These are phyloP conservation scores for Mortierella sp. DNA, from an alignment of 371 early-diverging fungal species.

Conservation along the genomic window DNA sequence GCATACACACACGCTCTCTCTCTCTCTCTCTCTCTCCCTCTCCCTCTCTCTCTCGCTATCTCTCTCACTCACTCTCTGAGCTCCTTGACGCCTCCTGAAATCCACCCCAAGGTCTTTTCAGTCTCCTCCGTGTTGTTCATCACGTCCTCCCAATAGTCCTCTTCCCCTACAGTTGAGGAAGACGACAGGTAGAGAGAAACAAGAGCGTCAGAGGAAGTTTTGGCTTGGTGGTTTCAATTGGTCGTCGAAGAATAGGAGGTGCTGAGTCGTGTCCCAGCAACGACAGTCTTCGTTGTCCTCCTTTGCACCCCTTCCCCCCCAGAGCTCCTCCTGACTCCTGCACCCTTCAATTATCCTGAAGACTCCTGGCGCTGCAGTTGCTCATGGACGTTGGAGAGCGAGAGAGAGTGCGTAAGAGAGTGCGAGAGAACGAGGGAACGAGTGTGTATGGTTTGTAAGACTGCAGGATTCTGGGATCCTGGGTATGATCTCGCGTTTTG, in stretches of 20 bases:
- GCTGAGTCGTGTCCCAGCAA: too few relatives aligned
- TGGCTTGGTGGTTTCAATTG: too few relatives aligned
- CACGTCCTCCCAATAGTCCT: neutral
- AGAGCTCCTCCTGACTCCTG: constrained; percentile 5
- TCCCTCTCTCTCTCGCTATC: too few relatives aligned
- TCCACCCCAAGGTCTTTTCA: neutral
- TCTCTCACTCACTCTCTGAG: neutral
- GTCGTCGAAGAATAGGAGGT: too few relatives aligned
- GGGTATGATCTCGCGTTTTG: too few relatives aligned
- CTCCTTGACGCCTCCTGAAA: constrained; percentile 16
- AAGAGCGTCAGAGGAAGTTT: neutral
- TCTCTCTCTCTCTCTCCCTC: too few relatives aligned
- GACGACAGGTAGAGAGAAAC: constrained; percentile 1
- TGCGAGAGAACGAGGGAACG: too few relatives aligned
- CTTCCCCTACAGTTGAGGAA: constrained; percentile 17
- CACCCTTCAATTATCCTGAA: neutral
- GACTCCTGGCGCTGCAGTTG: neutral
- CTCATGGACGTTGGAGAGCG: neutral
- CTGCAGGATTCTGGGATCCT: neutral
- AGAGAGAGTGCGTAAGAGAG: too few relatives aligned
- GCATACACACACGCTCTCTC: too few relatives aligned
- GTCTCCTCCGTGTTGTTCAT: constrained; percentile 3
- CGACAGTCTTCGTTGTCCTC: neutral
- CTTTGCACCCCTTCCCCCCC: too few relatives aligned
- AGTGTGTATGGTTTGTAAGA: too few relatives aligned